Evolutionary conservation across 352 stramenopile genomes (phyloP).

Genomic region (Pythium insidiosum): DNA sequence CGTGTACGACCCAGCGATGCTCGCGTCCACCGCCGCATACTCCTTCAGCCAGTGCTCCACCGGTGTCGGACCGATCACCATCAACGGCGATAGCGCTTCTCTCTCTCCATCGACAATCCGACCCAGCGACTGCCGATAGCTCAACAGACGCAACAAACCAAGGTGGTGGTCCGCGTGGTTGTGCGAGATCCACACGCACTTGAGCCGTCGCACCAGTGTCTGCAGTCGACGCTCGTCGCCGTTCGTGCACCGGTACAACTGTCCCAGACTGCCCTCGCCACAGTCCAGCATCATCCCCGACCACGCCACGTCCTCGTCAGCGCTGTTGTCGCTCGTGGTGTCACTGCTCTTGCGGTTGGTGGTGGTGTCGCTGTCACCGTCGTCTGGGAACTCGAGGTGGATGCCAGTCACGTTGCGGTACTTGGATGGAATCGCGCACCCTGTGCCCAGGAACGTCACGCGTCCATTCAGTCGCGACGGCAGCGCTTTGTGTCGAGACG

Average conservation of each 20-base stretch:
- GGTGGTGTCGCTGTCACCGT: too few species aligned
- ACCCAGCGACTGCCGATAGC: too few species aligned
- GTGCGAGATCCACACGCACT: constrained; percentile 96
- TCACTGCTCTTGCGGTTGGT: too few species aligned
- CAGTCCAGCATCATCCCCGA: constrained; percentile 91
- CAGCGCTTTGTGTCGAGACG: too few species aligned
- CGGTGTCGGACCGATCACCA: constrained; percentile 89
- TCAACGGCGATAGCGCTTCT: too few species aligned
- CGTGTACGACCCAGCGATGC: constrained; percentile 71
- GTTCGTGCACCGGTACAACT: constrained; percentile 73
- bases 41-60: constrained; percentile 90
- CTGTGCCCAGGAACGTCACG: constrained; percentile 95
- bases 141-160: constrained; percentile 88
- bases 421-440: constrained; percentile 96
- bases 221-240: constrained; percentile 31
- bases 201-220: constrained; percentile 58
- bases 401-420: constrained; percentile 97
- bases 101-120: too few species aligned
- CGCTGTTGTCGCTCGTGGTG: too few species aligned
- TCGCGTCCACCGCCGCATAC: constrained; percentile 79
- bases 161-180: constrained; percentile 97
- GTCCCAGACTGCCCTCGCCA: constrained; percentile 94
- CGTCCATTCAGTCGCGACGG: constrained; percentile 21
- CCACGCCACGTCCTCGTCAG: constrained; percentile 9
- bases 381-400: constrained; percentile 63